Base-by-base conservation (phyloP, 495 filamentous ascomycete genomes). In the Penicillium maclennaniae region DNA sequence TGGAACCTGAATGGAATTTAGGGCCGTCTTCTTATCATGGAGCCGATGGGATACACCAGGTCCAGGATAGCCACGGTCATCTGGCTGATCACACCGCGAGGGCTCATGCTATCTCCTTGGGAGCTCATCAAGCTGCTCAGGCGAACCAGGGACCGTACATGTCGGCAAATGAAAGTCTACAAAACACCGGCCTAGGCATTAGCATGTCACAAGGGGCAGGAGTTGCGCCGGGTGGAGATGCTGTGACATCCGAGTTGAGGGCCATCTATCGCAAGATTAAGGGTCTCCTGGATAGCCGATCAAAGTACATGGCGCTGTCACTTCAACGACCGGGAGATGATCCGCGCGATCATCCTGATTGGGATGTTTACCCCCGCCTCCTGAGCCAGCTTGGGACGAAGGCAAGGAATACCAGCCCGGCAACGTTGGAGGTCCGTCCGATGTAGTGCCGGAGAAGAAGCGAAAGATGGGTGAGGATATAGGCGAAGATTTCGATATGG, bases 281-380 rank as follows among this genome's bases (percentile, higher is more conserved):
- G 66, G 85, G 83, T 49, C 80, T 97, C 7, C 66, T 96, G 12
- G 86, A 95, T 56, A 75, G 90, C n/a, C 83, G 93, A 27, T 83
- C 89, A 59, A 96, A 89, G 59, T 97, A 97, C 68, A 87, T 97
- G 27, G 74, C 79, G 4, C 68, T 96, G n/a, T 97, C 95, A 0
- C 70, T 92, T 12, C 93, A 98, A 63, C 79, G 83, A 12, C 77
- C 83, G 10, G 74, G 73, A 7, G 87, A 95, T 60, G 95, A 97
- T 59, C 93, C 93, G 0, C 92, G 88, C 53, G 88, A 97, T 70
- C 81, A 87, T 14, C 79, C 85, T 1, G 79, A 74, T 38, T 98
- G 95, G 95, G 75, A 79, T 46, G 88, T 98, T 43, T 97, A 98
- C 59, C 93, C 21, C 83, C 84, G 2, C 92, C 89, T 16, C 93